Evolutionary conservation across 2,329 filamentous ascomycete species (phyloP), one percentile per base, ranked within the genome.

Genomic region (Alternaria hordeiaustralica): DNA sequence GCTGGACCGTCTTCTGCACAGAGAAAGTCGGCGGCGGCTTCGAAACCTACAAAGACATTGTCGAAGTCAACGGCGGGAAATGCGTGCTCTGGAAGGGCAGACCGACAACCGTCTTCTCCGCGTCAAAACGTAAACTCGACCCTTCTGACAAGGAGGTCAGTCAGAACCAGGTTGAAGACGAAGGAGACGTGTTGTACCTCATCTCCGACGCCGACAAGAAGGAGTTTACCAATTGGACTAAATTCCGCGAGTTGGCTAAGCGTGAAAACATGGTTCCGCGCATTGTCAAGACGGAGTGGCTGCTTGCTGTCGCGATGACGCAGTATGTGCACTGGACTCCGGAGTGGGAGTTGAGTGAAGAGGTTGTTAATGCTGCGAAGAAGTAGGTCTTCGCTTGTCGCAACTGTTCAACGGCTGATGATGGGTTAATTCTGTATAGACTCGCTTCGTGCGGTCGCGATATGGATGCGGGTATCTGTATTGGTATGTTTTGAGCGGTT

Each of bases 251-350:
- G 55, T 90, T 97, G 87, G 94, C 92, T 3, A 83, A 86, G 66
- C 90, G 90, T 70, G 90, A 92, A 47, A 90, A 92, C 75, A 94
- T 95, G 87, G 87, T 90, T 69, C 90, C 94, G 3, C 86, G 92
- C 57, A 89, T 99, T 44, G 93, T 97, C 23, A 87, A 87, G 50
- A 88, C 92, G 3, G 94, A 99, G 76, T 99, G 96, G 96, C 79
- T 99, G 72, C 83, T 99, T 61, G 91, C 94, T 74, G 90, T 94
- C 63, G 93, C 93, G 5, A 95, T 99, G 92, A 89, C 88, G 72
- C 96, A 99, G 81, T 86, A 93, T 79, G 83, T 96, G 50, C 76
- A 79, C 66, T 80, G 73, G 72, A 68, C 77, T 43, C 54, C 65
- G 3, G 64, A 75, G 26, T 80, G 77, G 77, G 77, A 78, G 66